Evolutionary conservation across 305 asterid species (phyloP).

Genomic region (Solanum hybrid): DNA sequence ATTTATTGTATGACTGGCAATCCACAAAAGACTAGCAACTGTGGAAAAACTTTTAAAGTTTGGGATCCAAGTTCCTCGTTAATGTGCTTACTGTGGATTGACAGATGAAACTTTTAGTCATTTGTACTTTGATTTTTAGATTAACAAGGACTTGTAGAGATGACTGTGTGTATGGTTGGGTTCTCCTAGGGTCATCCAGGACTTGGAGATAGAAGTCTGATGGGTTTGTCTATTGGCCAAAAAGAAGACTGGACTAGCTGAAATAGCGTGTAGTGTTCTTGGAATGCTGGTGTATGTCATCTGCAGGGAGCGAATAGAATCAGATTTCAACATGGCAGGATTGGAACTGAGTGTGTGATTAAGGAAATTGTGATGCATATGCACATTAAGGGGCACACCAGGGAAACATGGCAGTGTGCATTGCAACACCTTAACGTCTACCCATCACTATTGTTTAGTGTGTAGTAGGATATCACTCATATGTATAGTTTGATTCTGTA

Average conservation of each 20-base stretch:
- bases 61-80: background rate
- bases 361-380: background rate
- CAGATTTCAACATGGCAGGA: background rate
- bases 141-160: background rate
- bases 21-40: background rate
- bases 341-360: background rate
- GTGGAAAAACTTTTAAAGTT: background rate
- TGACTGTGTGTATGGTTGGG: background rate
- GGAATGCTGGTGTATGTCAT: background rate
- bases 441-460: background rate
- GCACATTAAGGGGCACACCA: background rate
- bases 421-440: background rate
- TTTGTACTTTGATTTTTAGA: background rate
- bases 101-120: background rate
- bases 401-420: background rate
- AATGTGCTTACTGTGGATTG: background rate
- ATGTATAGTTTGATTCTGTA: background rate
- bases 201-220: background rate
- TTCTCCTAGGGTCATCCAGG: background rate
- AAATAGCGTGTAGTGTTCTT: background rate
- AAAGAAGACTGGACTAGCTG: background rate
- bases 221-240: background rate
- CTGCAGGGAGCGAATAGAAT: background rate
- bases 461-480: background rate
- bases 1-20: background rate